phyloP scores from a whole-genome alignment of 2,329 filamentous ascomycete species.

The Aspergillus fijiensis region DNA sequence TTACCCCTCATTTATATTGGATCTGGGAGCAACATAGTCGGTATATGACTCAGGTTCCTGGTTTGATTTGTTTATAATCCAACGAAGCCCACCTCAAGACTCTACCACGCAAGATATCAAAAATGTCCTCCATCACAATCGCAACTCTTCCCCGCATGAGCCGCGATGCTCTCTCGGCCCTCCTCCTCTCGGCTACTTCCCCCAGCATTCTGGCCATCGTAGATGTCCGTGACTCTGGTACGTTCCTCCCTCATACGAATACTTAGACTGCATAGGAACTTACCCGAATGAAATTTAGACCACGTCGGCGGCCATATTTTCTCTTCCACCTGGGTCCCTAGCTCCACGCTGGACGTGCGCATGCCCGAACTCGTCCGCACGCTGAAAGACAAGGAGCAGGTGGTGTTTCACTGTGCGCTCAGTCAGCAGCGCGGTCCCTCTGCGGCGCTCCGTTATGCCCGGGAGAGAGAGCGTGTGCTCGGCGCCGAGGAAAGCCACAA shows the following conservation, averaged over 20 bases:
- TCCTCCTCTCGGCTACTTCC: constrained; percentile 56
- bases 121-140: constrained; percentile 59
- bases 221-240: constrained; percentile 84
- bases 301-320: constrained; percentile 88
- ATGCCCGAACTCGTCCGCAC: constrained; percentile 80
- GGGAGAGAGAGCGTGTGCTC: constrained; percentile 60
- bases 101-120: not conserved
- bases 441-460: constrained; percentile 72
- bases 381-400: constrained; percentile 72
- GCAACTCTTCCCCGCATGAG: constrained; percentile 66
- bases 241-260: constrained; percentile 11
- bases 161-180: constrained; percentile 65
- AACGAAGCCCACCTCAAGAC: not conserved
- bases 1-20: too few species aligned
- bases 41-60: not conserved
- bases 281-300: constrained; percentile 53
- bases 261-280: not conserved
- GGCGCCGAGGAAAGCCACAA: constrained; percentile 42
- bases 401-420: constrained; percentile 92
- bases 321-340: constrained; percentile 73
- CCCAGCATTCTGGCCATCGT: constrained; percentile 65
- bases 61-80: not conserved
- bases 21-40: not conserved
- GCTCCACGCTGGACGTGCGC: constrained; percentile 67
- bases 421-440: constrained; percentile 86